Evolutionary conservation across 192 early-diverging fungal genomes (phyloP), one percentile per base, ranked within the genome.

Genomic region (Umbelopsis ramanniana): DNA sequence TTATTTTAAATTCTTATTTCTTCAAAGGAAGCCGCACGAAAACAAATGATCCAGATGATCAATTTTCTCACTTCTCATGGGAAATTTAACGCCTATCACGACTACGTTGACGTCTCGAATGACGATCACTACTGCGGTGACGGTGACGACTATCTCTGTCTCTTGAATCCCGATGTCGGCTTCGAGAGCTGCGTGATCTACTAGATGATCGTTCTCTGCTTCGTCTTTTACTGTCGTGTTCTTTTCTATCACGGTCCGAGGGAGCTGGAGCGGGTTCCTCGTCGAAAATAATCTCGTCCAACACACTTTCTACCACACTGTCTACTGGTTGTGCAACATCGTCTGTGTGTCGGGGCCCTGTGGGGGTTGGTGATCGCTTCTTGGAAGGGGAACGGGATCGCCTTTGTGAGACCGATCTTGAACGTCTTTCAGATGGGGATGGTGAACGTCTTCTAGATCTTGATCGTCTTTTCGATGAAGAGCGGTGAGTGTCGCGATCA

Each of bases 131-230:
- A n/a, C 54, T 57, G 54, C 48, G 48, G 48, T 50, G 48, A 50
- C 15, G 24, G 33, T 35, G 57, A 37, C 33, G 57, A 33, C 33
- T 63, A 35, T 63, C 33, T 60, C 79, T 72, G 19, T 76, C 72
- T 67, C 67, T 43, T 1, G 66, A 68, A 37, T 70, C 46, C 12
- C 72, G 68, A 54, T 72, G 73, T 50, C 47, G 33, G 14, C 66
- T 48, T 46, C 55, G 35, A 52, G 54, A 23, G 24, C 73, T 53
- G 26, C 57, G 47, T 23, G 72, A 80, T 19, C 69, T 46, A 69
- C 73, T 74, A 7, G 70, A 66, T 37, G 70, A 53, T 23, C 72
- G 76, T 0, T 72, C 53, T 45, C 72, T 26, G 33, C 54, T 66
- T 38, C 63, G 22, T 66, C 57, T 19, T 3, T 17, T 26, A 47